These are phyloP conservation scores for Heterobasidion annosum DNA, from an alignment of 1,284 basidiomycete species.

Conservation along the genomic window DNA sequence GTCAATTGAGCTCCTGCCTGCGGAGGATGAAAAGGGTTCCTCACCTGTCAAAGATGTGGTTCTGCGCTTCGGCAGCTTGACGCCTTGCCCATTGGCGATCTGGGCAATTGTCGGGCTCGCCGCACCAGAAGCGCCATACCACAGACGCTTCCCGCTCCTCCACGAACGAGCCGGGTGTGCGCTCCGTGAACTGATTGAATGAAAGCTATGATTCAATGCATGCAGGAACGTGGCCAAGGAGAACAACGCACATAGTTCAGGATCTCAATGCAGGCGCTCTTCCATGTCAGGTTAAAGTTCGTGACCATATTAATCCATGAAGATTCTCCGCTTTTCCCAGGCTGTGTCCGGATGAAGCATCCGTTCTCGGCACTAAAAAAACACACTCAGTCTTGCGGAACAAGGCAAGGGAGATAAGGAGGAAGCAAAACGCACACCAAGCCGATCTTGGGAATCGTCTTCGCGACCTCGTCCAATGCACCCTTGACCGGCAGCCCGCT, in stretches of 20 bases:
- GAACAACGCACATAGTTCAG: constrained; percentile 58
- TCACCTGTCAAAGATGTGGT: constrained; percentile 78
- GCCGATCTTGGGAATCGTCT: constrained; percentile 59
- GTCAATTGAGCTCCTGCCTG: background rate
- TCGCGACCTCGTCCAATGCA: constrained; percentile 52
- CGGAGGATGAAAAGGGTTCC: constrained; percentile 5
- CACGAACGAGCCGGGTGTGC: constrained; percentile 78
- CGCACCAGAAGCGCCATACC: constrained; percentile 79
- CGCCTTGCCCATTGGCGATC: constrained; percentile 74
- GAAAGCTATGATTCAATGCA: background rate
- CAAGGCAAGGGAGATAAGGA: background rate
- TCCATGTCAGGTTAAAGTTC: constrained; percentile 76
- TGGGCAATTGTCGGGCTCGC: constrained; percentile 33
- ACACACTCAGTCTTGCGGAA: constrained; percentile 1
- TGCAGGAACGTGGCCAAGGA: background rate
- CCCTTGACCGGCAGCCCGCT: constrained; percentile 62
- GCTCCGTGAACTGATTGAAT: constrained; percentile 66
- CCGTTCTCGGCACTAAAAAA: constrained; percentile 70
- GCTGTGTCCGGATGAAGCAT: constrained; percentile 67
- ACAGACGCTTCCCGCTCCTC: constrained; percentile 81
- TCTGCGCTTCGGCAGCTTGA: constrained; percentile 85
- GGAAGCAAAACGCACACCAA: constrained; percentile 45
- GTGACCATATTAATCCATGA: constrained; percentile 75
- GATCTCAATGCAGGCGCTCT: constrained; percentile 71
- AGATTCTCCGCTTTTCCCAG: constrained; percentile 24